Base-by-base conservation (phyloP, 768 basidiomycete species). In the Auricularia auricula-judae region DNA sequence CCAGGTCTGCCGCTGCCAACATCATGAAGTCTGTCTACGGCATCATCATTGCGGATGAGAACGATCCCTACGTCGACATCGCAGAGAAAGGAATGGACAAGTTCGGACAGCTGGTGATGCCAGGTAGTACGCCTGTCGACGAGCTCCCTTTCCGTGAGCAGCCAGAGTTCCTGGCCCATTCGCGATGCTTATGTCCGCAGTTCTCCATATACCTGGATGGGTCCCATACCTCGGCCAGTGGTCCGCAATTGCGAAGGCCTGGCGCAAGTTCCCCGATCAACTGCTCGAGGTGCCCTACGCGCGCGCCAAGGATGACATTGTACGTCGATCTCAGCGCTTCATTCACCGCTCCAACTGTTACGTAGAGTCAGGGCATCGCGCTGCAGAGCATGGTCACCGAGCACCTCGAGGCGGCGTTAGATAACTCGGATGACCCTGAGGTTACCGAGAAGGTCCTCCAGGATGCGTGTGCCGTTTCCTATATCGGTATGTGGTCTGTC, bases 1-100 rank as follows among this genome's bases (percentile, higher is more conserved):
- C 16, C 47, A n/a, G n/a, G n/a, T n/a, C n/a, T n/a, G n/a, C n/a
- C n/a, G n/a, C n/a, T n/a, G n/a, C n/a, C n/a, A n/a, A n/a, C n/a
- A n/a, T n/a, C n/a, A n/a, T n/a, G n/a, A n/a, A 51, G 18, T 4
- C 47, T 16, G 14, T 21, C 47, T 51, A 51, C 47, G 47, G 47
- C 14, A 51, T 51, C 21, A 4, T 4, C 16, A 69, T 73, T 10
- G 23, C 66, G 51, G 68, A 65, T 4, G 69, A 67, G 39, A 73
- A 77, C 3, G 79, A 82, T 64, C 73, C 73, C 3, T 74, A 77
- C 61, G 68, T 82, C 21, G 44, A 68, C 3, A 66, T 76, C 3
- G 76, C 74, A 3, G 74, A 79, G 39, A 66, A 70, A 14, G 72
- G 73, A 14, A 66, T 72, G 23, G 59, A 70, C 12, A 68, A 70